Evolutionary conservation across 148 eudicot genomes (phyloP).

Genomic region (Vaccinium macrocarpon): DNA sequence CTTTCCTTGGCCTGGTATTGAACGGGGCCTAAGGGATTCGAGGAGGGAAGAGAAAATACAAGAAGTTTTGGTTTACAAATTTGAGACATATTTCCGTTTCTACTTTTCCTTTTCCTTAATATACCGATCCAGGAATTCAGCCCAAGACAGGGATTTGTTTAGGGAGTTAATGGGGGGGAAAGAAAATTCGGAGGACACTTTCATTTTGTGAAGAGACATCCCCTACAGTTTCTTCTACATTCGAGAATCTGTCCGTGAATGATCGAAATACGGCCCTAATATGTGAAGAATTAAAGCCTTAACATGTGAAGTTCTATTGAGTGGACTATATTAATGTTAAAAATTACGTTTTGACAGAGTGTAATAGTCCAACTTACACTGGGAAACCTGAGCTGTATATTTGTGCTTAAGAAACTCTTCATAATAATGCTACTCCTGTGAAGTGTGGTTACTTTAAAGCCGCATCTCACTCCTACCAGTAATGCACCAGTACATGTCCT

Average conservation of each 20-base stretch:
- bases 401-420: background rate
- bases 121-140: background rate
- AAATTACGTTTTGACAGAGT: background rate
- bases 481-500: background rate
- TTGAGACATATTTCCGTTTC: background rate
- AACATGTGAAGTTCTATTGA: background rate
- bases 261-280: background rate
- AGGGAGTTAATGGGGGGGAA: background rate
- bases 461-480: background rate
- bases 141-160: background rate
- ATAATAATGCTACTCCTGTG: background rate
- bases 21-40: background rate
- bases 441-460: background rate
- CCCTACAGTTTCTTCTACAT: background rate
- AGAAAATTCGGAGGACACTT: background rate
- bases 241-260: background rate
- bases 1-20: too few relatives aligned
- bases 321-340: background rate
- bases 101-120: background rate
- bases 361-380: background rate
- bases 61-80: background rate
- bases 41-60: background rate
- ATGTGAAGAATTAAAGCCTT: background rate
- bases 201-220: background rate
- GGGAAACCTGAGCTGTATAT: background rate